Conservation (phyloP, 148 eudicot species). For the Rhododendron ovatum region DNA sequence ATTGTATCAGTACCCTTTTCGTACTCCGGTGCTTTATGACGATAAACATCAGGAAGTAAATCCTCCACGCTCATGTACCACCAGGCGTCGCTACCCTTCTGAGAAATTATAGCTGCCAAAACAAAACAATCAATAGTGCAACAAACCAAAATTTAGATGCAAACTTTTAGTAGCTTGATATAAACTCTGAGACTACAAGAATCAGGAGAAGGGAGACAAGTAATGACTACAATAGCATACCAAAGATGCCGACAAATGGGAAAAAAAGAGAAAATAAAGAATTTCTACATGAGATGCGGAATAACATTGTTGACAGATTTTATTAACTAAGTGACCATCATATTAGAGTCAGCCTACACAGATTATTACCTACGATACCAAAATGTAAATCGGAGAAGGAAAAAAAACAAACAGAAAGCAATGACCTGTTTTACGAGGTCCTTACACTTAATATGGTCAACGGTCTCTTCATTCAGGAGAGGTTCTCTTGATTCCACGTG, state of each 20-base stretch:
- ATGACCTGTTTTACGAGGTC: background rate
- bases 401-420: background rate
- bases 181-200: background rate
- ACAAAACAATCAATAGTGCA: conserved; percentile 3
- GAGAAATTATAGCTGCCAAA: conserved; percentile 62
- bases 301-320: background rate
- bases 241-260: background rate
- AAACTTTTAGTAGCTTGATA: background rate
- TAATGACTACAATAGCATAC: background rate
- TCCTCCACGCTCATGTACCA: conserved; percentile 89
- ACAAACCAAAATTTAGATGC: conserved; percentile 1
- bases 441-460: conserved; percentile 78
- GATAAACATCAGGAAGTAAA: conserved; percentile 77
- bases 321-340: background rate
- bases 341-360: background rate
- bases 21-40: conserved; percentile 66
- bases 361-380: background rate
- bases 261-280: background rate
- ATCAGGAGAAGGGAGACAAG: background rate
- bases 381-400: background rate
- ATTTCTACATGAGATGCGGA: background rate
- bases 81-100: conserved; percentile 98
- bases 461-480: conserved; percentile 74
- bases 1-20: conserved; percentile 91
- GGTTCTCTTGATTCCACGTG: conserved; percentile 85